Evolutionary conservation across 306 rosid genomes (phyloP).

Genomic region (Dalbergia cultrata): DNA sequence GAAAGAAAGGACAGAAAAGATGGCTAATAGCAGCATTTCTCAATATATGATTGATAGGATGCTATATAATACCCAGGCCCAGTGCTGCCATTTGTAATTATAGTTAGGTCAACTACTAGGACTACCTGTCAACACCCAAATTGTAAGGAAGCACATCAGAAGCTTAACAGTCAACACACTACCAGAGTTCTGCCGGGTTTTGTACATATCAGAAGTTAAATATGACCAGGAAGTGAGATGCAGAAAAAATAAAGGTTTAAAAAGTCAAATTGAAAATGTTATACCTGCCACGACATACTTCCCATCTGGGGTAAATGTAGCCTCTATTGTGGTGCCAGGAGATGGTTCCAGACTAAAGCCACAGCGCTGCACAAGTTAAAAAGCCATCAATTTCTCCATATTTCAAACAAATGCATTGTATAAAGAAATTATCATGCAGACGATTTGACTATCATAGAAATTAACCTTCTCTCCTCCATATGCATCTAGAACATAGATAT

Average conservation of each 20-base stretch:
- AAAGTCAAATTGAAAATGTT: conserved; percentile 22
- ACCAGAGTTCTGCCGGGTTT: background rate
- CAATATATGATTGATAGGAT: background rate
- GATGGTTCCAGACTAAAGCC: conserved; percentile 97
- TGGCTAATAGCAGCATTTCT: background rate
- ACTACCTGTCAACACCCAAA: background rate
- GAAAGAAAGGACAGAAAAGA: background rate
- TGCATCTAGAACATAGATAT: conserved; percentile 93
- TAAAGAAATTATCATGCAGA: conserved; percentile 26
- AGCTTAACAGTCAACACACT: background rate
- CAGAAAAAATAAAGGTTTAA: background rate
- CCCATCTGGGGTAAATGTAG: conserved; percentile 96
- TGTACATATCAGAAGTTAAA: conserved; percentile 21
- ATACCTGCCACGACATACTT: conserved; percentile 90
- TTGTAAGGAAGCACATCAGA: background rate
- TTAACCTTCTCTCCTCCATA: conserved; percentile 93
- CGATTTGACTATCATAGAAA: conserved; percentile 38
- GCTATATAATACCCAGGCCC: background rate
- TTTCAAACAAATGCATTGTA: conserved; percentile 12
- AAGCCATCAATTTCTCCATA: conserved; percentile 26
- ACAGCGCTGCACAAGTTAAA: conserved; percentile 72
- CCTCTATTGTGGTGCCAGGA: conserved; percentile 77
- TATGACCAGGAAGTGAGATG: conserved; percentile 19
- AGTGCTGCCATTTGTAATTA: background rate
- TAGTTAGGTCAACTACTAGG: background rate